phyloP scores from a whole-genome alignment of 169 alveolate genomes.

The Cryptosporidium viatorum region DNA sequence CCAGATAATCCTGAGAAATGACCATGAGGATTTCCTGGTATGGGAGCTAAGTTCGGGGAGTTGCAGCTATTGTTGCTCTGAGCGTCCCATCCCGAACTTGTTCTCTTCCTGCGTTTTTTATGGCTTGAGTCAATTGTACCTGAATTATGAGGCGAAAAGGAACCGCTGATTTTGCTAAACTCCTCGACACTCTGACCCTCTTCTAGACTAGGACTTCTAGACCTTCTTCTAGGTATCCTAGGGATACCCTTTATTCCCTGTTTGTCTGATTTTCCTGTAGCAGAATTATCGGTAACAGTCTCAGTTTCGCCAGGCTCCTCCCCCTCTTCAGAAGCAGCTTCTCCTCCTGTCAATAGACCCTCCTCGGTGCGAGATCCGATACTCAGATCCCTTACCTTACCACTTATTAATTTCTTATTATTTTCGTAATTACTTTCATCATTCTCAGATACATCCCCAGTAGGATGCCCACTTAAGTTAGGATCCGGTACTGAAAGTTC shows the following conservation, averaged over 20 bases:
- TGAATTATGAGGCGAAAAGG: slow-evolving; percentile 42
- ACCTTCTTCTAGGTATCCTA: slow-evolving; percentile 71
- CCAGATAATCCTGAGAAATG: slow-evolving; percentile 19
- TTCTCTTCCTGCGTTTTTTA: slow-evolving; percentile 56
- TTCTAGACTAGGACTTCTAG: slow-evolving; percentile 74
- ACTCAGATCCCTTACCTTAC: slow-evolving; percentile 30
- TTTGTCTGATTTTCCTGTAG: slow-evolving; percentile 2
- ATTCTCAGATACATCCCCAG: slow-evolving; percentile 17
- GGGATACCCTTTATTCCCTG: slow-evolving; percentile 32
- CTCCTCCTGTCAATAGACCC: background rate
- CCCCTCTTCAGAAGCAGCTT: slow-evolving; percentile 59
- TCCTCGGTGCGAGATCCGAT: slow-evolving; percentile 47
- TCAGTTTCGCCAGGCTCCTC: slow-evolving; percentile 49
- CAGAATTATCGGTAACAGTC: background rate
- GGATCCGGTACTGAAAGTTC: background rate
- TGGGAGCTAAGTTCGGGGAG: slow-evolving; percentile 56
- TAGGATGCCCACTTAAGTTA: background rate
- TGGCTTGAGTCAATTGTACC: slow-evolving; percentile 52
- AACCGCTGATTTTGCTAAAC: slow-evolving; percentile 35
- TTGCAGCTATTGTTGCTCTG: slow-evolving; percentile 35
- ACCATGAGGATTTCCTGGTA: slow-evolving; percentile 2
- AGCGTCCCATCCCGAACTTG: slow-evolving; percentile 74
- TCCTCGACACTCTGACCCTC: slow-evolving; percentile 67
- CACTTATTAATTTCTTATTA: slow-evolving; percentile 30
- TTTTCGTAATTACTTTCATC: slow-evolving; percentile 15